These are phyloP conservation scores for Holtermanniella nyarrowii DNA, from an alignment of 768 basidiomycete genomes.

Conservation along the genomic window DNA sequence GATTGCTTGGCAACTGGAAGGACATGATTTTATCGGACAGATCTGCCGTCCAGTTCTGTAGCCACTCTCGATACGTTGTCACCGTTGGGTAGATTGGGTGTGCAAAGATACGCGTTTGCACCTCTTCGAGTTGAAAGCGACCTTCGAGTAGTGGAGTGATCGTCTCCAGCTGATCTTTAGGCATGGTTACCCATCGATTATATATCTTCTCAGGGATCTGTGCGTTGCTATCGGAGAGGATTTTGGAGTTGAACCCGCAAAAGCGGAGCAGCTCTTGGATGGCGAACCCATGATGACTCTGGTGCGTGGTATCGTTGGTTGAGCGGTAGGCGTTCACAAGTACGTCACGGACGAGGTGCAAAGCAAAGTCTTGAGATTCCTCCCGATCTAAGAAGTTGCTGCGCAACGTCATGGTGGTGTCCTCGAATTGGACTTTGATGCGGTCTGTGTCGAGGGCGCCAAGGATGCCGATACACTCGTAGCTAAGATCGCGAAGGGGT, in stretches of 20 bases:
- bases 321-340: slow-evolving; percentile 84
- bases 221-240: slow-evolving; percentile 46
- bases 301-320: slow-evolving; percentile 87
- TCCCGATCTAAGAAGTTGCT: slow-evolving; percentile 69
- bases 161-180: slow-evolving; percentile 74
- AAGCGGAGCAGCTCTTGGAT: slow-evolving; percentile 84
- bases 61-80: slow-evolving; percentile 88
- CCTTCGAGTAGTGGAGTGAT: slow-evolving; percentile 68
- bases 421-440: slow-evolving; percentile 57
- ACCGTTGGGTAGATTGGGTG: slow-evolving; percentile 71
- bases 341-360: slow-evolving; percentile 74
- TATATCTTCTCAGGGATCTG: slow-evolving; percentile 58
- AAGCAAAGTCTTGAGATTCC: slow-evolving; percentile 66
- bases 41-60: slow-evolving; percentile 75
- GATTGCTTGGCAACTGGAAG: slow-evolving; percentile 36
- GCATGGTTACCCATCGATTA: slow-evolving; percentile 65
- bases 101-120: slow-evolving; percentile 37
- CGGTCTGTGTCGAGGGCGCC: slow-evolving; percentile 95
- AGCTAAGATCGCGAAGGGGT: slow-evolving; percentile 57
- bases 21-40: slow-evolving; percentile 51
- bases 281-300: slow-evolving; percentile 74
- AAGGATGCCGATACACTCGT: slow-evolving; percentile 80
- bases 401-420: slow-evolving; percentile 57
- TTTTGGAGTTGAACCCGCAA: slow-evolving; percentile 71
- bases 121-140: slow-evolving; percentile 45